These are phyloP conservation scores for Diplodia mutila DNA, from an alignment of 2,329 filamentous ascomycete species.

Conservation along the genomic window DNA sequence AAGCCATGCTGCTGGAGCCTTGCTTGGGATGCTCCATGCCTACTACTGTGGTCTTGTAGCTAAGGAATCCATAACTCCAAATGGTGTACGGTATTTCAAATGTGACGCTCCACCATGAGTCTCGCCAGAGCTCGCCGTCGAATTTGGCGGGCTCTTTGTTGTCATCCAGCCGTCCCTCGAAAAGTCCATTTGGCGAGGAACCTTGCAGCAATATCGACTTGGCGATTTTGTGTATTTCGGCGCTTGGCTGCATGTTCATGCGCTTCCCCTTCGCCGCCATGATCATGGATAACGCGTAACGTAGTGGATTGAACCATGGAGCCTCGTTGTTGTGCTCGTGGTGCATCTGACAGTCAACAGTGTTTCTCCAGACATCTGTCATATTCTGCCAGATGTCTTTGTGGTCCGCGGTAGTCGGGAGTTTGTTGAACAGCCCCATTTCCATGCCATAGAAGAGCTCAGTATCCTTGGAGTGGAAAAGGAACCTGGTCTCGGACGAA, in stretches of 20 bases:
- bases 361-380: neutral
- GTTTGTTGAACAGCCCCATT: neutral
- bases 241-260: neutral
- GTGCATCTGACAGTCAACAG: neutral
- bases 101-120: conserved; percentile 13
- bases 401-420: too few relatives aligned
- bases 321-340: neutral
- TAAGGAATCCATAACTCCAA: neutral
- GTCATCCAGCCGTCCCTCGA: neutral
- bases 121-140: neutral
- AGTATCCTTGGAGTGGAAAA: conserved; percentile 24
- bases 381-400: neutral
- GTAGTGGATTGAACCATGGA: neutral
- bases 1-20: too few relatives aligned
- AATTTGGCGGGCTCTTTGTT: neutral
- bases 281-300: neutral
- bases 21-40: neutral
- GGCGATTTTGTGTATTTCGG: neutral
- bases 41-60: too few relatives aligned
- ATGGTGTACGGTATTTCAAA: conserved; percentile 26
- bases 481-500: conserved; percentile 16
- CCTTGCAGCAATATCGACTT: neutral
- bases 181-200: neutral
- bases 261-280: neutral
- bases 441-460: conserved; percentile 5